These are phyloP conservation scores for Penicillium occitanis DNA, from an alignment of 2,329 filamentous ascomycete genomes.

Conservation along the genomic window DNA sequence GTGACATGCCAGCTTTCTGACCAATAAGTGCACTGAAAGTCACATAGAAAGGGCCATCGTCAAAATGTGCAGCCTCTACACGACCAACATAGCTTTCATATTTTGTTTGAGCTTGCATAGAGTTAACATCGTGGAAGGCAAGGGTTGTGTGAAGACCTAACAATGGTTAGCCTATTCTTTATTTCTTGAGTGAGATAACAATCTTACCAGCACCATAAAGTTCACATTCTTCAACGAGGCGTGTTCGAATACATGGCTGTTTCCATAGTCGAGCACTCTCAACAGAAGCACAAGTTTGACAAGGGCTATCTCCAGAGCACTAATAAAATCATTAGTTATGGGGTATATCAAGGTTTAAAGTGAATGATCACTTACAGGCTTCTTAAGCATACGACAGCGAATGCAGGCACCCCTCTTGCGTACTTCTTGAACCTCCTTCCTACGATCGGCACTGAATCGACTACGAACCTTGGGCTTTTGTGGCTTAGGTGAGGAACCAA, in stretches of 20 bases:
- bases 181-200: background rate
- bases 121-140: slow-evolving; percentile 52
- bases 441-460: slow-evolving; percentile 56
- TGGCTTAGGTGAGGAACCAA: slow-evolving; percentile 42
- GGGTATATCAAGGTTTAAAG: background rate
- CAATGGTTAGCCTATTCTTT: background rate
- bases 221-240: slow-evolving; percentile 58
- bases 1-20: slow-evolving; percentile 38
- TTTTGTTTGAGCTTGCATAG: slow-evolving; percentile 50
- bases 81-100: slow-evolving; percentile 52
- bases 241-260: slow-evolving; percentile 58
- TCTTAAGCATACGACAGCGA: slow-evolving; percentile 64
- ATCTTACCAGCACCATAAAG: slow-evolving; percentile 54
- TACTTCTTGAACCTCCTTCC: slow-evolving; percentile 60
- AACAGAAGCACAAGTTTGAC: slow-evolving; percentile 59
- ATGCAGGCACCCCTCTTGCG: slow-evolving; percentile 62
- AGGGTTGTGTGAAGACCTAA: slow-evolving; percentile 52
- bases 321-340: slow-evolving; percentile 22
- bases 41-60: slow-evolving; percentile 49
- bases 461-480: slow-evolving; percentile 53
- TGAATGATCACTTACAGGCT: slow-evolving; percentile 44
- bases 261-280: slow-evolving; percentile 63
- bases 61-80: slow-evolving; percentile 59
- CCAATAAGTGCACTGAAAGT: slow-evolving; percentile 48
- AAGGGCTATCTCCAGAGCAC: slow-evolving; percentile 61